These are phyloP conservation scores for Irineochytrium annulatum DNA, from an alignment of 192 early-diverging fungal genomes.

Conservation along the genomic window DNA sequence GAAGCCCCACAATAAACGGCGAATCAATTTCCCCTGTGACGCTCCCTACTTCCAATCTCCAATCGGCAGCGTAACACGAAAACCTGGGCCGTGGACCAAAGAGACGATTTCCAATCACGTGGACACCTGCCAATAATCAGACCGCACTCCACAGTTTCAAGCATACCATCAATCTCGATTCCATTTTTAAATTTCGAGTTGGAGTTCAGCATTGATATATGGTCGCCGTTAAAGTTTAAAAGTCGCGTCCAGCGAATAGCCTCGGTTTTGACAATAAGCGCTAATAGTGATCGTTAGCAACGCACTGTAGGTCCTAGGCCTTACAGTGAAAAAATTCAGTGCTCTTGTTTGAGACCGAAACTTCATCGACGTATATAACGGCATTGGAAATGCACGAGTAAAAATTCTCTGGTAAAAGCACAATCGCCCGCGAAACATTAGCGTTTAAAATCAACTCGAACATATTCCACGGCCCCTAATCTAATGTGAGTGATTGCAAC, in stretches of 20 bases:
- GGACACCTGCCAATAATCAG: constrained; percentile 16
- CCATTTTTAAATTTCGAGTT: no score
- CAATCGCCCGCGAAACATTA: not conserved
- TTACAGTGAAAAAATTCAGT: constrained; percentile 1
- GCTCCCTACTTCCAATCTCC: constrained; percentile 56
- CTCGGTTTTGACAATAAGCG: constrained; percentile 15
- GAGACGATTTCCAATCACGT: constrained; percentile 52
- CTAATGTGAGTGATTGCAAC: not conserved
- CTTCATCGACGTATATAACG: not conserved
- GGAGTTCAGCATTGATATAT: no score
- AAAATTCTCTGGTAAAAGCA: not conserved
- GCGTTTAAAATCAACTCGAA: not conserved
- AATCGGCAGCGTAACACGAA: constrained; percentile 64
- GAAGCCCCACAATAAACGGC: constrained; percentile 49
- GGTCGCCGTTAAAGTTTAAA: not conserved
- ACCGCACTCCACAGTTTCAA: no score
- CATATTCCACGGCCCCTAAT: not conserved
- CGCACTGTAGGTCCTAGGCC: not conserved
- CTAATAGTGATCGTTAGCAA: constrained; percentile 6
- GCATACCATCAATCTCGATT: no score
- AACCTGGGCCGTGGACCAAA: constrained; percentile 67
- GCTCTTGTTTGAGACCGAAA: not conserved
- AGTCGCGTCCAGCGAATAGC: constrained; percentile 18
- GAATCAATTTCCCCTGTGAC: constrained; percentile 67
- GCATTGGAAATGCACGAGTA: not conserved